Conservation (phyloP, 108 stramenopile species). For the Cylindrotheca closterium region DNA sequence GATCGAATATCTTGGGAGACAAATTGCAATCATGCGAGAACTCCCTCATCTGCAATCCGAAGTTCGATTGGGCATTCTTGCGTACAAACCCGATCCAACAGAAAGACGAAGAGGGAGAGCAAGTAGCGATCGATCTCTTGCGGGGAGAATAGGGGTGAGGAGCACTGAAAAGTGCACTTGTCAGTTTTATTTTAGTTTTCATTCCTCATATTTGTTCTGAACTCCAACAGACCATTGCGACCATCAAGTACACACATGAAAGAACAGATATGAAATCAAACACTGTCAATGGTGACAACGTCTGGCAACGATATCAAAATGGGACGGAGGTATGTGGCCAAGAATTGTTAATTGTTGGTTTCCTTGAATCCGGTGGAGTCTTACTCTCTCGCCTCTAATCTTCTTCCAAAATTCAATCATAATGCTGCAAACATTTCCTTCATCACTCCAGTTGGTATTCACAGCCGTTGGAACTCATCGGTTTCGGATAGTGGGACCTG, state of each 20-base stretch:
- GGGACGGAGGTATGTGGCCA: constrained; percentile 19
- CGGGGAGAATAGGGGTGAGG: constrained; percentile 61
- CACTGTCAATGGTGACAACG: not conserved
- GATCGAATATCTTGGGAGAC: constrained; percentile 56
- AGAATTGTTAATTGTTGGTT: no score
- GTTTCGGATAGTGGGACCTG: constrained; percentile 41
- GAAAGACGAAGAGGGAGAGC: not conserved
- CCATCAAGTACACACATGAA: constrained; percentile 68
- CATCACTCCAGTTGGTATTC: constrained; percentile 37
- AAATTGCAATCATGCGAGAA: constrained; percentile 58
- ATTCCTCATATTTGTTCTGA: no score
- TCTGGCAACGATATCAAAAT: constrained; percentile 40
- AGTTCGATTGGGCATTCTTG: constrained; percentile 39
- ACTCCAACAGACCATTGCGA: constrained; percentile 67
- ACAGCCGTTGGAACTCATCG: constrained; percentile 67
- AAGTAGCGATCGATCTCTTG: constrained; percentile 29
- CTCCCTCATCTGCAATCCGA: constrained; percentile 31
- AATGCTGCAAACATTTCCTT: no score
- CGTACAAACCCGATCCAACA: constrained; percentile 1
- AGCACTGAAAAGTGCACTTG: no score
- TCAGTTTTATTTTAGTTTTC: no score
- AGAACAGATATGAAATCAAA: constrained; percentile 18
- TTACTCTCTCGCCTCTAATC: no score
- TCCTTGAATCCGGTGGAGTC: no score
- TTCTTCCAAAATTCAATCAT: no score